Conservation (phyloP, 2,329 filamentous ascomycete species). For the Colletotrichum lini region DNA sequence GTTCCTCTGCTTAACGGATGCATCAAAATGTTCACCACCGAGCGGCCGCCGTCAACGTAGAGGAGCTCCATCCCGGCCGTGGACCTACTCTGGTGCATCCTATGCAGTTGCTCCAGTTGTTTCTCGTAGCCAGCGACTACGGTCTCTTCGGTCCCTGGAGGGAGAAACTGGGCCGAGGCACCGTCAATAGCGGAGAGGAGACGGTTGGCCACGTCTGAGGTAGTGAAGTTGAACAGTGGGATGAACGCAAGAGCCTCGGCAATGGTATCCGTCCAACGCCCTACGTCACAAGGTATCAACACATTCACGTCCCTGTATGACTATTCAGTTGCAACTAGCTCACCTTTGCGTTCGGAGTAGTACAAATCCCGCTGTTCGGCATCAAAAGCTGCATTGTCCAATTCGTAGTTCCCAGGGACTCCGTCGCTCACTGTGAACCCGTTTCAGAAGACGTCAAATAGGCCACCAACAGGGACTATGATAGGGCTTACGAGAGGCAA, state of each 20-base stretch:
- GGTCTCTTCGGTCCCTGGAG: conserved; percentile 49
- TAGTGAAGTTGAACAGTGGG: conserved; percentile 48
- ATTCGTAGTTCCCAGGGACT: conserved; percentile 36
- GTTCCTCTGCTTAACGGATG: conserved; percentile 58
- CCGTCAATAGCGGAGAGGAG: conserved; percentile 48
- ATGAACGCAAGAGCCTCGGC: conserved; percentile 37
- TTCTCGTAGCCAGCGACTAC: conserved; percentile 55
- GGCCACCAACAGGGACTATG: not conserved
- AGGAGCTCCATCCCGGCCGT: conserved; percentile 49
- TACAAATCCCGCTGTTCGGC: conserved; percentile 51
- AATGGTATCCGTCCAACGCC: conserved; percentile 51
- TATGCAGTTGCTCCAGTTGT: conserved; percentile 51
- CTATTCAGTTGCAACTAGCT: not conserved
- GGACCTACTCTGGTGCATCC: conserved; percentile 47
- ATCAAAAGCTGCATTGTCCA: conserved; percentile 53
- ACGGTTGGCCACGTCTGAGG: conserved; percentile 5
- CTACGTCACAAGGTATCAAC: conserved; percentile 11
- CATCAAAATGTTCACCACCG: conserved; percentile 50
- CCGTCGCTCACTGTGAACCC: not conserved
- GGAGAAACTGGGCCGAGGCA: conserved; percentile 51
- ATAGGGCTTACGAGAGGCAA: conserved; percentile 3
- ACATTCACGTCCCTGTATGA: not conserved
- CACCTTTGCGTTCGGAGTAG: conserved; percentile 44
- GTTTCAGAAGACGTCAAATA: not conserved
- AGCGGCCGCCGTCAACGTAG: conserved; percentile 50